A percentile compares a stretch with the other conserved stretches of the same genome.
Conservation (phyloP, 208 protist species). For the Blechomonas ayalai region DNA sequence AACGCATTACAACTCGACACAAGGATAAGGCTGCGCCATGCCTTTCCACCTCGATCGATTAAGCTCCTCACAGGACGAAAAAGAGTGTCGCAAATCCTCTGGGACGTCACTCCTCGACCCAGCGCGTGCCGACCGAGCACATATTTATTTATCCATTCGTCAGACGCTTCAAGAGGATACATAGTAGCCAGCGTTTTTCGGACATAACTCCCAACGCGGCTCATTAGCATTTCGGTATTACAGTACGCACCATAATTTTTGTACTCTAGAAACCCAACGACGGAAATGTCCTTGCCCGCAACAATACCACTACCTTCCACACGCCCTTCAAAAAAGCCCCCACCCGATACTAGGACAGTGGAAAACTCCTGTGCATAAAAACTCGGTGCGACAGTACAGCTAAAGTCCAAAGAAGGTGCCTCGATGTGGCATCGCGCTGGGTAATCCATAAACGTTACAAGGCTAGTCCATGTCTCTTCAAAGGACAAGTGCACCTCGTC, state of each 20-base stretch:
- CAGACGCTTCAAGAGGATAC: conserved; percentile 27
- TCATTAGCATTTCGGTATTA: conserved; percentile 21
- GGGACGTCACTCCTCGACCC: conserved; percentile 6
- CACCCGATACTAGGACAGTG: conserved; percentile 21
- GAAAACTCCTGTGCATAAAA: conserved; percentile 51
- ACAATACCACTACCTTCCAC: conserved; percentile 19
- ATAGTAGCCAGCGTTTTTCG: conserved; percentile 15
- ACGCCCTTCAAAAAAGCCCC: conserved; percentile 45
- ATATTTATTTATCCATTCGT: conserved; percentile 32
- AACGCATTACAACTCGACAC: conserved; percentile 45
- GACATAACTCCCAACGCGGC: conserved; percentile 26
- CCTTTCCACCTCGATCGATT: conserved; percentile 55
- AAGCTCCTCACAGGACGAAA: conserved; percentile 46
- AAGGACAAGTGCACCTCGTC: conserved; percentile 17
- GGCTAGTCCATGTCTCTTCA: conserved; percentile 32
- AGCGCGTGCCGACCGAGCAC: conserved; percentile 26
- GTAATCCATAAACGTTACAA: conserved; percentile 47
- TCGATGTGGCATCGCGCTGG: conserved; percentile 15
- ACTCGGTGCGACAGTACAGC: conserved; percentile 10
- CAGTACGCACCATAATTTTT: conserved; percentile 14
- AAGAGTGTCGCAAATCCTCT: conserved; percentile 34
- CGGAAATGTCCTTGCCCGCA: conserved; percentile 8
- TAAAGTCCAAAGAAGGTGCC: conserved; percentile 17
- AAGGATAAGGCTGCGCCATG: conserved; percentile 58
- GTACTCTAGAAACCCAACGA: conserved; percentile 34